Percentiles rank a stretch among this genome's conserved stretches.
Conservation (phyloP, 2,329 filamentous ascomycete species). For the Epicoccum sorghinum region DNA sequence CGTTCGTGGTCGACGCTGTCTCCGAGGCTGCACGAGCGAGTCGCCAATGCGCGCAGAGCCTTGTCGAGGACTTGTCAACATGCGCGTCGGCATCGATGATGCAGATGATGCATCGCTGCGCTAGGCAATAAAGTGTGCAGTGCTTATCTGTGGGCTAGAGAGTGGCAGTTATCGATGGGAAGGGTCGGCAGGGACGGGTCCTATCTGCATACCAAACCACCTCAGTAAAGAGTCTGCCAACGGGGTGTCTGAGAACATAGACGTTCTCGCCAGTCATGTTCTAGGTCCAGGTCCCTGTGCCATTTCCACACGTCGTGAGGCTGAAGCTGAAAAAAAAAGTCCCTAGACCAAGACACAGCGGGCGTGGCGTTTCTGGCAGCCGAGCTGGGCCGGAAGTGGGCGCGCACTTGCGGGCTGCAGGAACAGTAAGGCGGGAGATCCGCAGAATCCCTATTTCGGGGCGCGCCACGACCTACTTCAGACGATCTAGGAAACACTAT, state of each 20-base stretch:
- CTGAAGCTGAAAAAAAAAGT: constrained; percentile 5
- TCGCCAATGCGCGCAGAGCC: constrained; percentile 5
- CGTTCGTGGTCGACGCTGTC: not conserved
- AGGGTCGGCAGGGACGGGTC: no score
- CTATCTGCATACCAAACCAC: no score
- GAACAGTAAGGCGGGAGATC: constrained; percentile 4
- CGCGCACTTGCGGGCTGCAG: not conserved
- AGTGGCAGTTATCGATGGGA: not conserved
- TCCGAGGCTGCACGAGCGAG: constrained; percentile 2
- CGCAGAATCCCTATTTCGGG: constrained; percentile 13
- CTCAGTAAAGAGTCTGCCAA: no score
- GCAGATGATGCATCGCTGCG: not conserved
- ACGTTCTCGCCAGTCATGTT: not conserved
- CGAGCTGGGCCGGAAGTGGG: constrained; percentile 4
- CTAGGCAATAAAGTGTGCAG: constrained; percentile 10
- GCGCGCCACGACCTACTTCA: constrained; percentile 1
- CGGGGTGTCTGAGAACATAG: no score
- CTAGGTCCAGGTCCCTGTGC: not conserved
- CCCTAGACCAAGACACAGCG: not conserved
- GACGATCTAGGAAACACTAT: constrained; percentile 10
- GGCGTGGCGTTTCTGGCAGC: constrained; percentile 10
- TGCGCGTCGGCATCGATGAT: not conserved
- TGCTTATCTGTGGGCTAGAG: constrained; percentile 7
- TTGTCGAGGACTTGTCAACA: not conserved
- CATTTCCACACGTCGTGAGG: constrained; percentile 6